Conservation (phyloP, 352 stramenopile species). For the Pythium aquatile region DNA sequence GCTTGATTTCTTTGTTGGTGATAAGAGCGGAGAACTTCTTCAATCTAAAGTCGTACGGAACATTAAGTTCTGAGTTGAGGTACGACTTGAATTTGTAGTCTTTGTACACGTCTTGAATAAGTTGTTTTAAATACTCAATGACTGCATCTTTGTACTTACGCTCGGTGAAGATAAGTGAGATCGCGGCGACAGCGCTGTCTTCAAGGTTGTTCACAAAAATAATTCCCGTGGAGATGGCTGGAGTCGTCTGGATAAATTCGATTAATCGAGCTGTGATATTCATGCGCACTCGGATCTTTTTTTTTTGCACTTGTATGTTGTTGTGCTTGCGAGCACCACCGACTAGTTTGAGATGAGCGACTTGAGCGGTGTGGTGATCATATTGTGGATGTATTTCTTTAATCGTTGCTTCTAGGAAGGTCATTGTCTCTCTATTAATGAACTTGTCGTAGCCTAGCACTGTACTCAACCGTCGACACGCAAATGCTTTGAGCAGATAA, state of each 20-base stretch:
- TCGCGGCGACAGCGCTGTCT: not conserved
- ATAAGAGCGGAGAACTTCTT: not conserved
- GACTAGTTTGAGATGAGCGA: no score
- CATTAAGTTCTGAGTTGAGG: not conserved
- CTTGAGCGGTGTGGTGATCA: not conserved
- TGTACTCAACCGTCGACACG: no score
- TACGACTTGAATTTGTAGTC: not conserved
- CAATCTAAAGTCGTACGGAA: not conserved
- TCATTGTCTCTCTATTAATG: not conserved
- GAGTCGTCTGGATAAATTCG: not conserved
- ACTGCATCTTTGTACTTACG: not conserved
- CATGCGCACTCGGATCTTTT: not conserved
- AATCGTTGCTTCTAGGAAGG: not conserved
- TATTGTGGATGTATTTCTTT: not conserved
- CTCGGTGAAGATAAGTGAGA: not conserved
- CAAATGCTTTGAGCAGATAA: no score
- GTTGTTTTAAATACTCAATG: not conserved
- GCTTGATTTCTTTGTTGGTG: not conserved
- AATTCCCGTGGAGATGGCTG: not conserved
- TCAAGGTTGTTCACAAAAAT: conserved; percentile 1
- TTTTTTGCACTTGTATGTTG: not conserved
- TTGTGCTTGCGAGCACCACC: no score
- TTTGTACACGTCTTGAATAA: not conserved
- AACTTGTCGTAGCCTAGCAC: no score
- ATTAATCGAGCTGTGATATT: not conserved